Evolutionary conservation across 306 rosid genomes (phyloP), one percentile per base, ranked within the genome.

Genomic region (Trifolium pratense): DNA sequence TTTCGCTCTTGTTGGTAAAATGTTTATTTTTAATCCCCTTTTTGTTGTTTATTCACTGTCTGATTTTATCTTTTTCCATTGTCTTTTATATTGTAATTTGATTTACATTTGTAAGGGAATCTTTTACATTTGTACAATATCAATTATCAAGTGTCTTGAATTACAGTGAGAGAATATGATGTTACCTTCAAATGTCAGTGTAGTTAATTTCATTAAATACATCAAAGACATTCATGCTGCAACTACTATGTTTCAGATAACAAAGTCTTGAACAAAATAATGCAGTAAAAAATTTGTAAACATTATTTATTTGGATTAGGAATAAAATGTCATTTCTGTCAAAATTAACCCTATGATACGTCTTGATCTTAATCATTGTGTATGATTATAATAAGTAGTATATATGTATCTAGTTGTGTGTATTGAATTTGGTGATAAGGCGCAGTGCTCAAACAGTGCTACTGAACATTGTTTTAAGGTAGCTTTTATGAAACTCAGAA

Each of bases 91-190:
- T 72, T 37, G 60, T 63, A 71, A 10, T 72, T 76, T 64, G 70
- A 76, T 76, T 76, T 65, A 37, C 43, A 64, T 72, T 37, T 64
- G 42, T 68, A 51, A 73, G 40, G 48, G 75, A 79, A 67, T 60
- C 63, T 39, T 64, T 37, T 37, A 48, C 49, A 18, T 39, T 64
- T 64, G 69, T 34, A 34, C 18, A 6, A 26, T 59, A 14, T 58
- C 20, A 58, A 6, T 14, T 59, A 14, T 58, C 20, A 58, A 58
- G 20, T 13, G 39, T 26, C 15, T 6, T 20, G 61, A 55, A 20
- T 21, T 53, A 20, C 7, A 21, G 32, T 20, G 13, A 60, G 66
- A 32, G n/a, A 60, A 15, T 60, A 15, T 60, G 11, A 32, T 13
- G 23, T 31, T 60, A 20, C 6, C 7, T 31, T 4, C 23, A 23